A percentile compares a stretch with the other conserved stretches of the same genome.
Evolutionary conservation across 495 filamentous ascomycete genomes (phyloP).

Genomic region (Aspergillus sclerotiicarbonarius): DNA sequence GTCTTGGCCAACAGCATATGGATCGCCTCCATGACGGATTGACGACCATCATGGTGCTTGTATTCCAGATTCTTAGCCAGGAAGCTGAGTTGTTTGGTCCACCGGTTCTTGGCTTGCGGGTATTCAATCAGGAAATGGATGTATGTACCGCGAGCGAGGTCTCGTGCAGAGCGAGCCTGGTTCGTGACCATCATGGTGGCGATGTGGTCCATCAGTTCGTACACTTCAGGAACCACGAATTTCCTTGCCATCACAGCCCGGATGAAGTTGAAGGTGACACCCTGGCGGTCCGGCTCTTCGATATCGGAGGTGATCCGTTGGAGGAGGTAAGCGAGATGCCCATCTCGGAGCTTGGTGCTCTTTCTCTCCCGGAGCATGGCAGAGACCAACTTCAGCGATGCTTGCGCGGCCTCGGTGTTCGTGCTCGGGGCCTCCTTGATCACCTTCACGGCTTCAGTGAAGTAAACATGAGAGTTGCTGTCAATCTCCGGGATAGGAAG

Average conservation of each 20-base stretch:
- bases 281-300: conserved; percentile 86
- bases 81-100: conserved; percentile 85
- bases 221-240: conserved; percentile 80
- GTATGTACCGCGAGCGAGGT: conserved; percentile 83
- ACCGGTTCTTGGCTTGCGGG: conserved; percentile 82
- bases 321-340: conserved; percentile 78
- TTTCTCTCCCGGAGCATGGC: conserved; percentile 80
- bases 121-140: conserved; percentile 94
- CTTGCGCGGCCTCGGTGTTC: conserved; percentile 76
- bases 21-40: conserved; percentile 88
- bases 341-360: conserved; percentile 71
- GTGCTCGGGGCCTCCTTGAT: conserved; percentile 75
- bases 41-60: conserved; percentile 77
- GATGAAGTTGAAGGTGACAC: conserved; percentile 90
- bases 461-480: conserved; percentile 69
- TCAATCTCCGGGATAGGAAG: conserved; percentile 73
- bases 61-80: conserved; percentile 89
- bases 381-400: conserved; percentile 80
- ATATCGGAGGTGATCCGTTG: conserved; percentile 82
- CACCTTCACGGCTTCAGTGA: conserved; percentile 76
- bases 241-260: conserved; percentile 80
- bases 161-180: conserved; percentile 78
- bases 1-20: conserved; percentile 81
- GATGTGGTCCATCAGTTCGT: conserved; percentile 84
- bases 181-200: conserved; percentile 96